Conservation (phyloP, 768 basidiomycete genomes). For the Collybiopsis confluens region DNA sequence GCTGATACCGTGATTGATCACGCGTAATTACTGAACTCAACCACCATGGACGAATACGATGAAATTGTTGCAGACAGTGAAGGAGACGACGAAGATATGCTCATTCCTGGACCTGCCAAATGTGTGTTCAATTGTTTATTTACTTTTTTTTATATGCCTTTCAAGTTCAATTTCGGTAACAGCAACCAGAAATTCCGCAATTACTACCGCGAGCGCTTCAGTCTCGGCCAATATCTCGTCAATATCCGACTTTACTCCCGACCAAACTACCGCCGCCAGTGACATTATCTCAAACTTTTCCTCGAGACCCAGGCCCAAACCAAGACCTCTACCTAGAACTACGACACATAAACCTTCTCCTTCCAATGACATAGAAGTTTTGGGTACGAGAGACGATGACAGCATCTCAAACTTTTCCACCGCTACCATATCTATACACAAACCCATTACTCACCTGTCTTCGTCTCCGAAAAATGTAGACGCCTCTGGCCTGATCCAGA, state of each 20-base stretch:
- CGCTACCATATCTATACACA: no score
- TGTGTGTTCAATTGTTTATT: no score
- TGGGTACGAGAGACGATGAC: no score
- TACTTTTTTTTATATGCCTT: not conserved
- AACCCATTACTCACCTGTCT: no score
- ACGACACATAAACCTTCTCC: not conserved
- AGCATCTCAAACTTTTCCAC: no score
- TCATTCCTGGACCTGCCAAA: not conserved
- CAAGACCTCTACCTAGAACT: not conserved
- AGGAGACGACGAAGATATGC: constrained; percentile 22
- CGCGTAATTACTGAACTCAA: no score
- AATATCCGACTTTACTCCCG: not conserved
- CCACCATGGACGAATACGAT: constrained; percentile 17
- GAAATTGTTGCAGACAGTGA: constrained; percentile 50
- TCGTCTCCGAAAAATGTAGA: no score
- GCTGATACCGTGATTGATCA: no score
- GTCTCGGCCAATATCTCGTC: not conserved
- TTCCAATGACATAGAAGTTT: no score
- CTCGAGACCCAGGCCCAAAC: not conserved
- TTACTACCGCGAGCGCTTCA: not conserved
- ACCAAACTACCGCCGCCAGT: not conserved
- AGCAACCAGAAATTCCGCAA: no score
- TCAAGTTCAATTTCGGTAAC: not conserved
- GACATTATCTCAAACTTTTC: not conserved
- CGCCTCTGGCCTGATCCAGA: not conserved